These are phyloP conservation scores for Rhizopus sp. DNA, from an alignment of 371 early-diverging fungal genomes.

Conservation along the genomic window DNA sequence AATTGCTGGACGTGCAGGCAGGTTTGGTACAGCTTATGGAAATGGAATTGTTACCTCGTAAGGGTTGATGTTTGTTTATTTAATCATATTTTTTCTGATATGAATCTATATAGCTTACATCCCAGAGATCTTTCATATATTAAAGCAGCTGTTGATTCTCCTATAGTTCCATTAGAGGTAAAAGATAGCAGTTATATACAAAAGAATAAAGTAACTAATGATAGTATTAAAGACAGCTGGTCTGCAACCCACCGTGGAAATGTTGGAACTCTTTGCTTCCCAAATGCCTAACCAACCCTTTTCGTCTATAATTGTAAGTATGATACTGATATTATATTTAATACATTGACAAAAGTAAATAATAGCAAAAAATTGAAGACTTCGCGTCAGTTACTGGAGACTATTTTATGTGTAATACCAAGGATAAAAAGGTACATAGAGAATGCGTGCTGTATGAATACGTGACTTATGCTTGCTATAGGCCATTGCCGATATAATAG, in stretches of 20 bases:
- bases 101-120: slow-evolving; percentile 52
- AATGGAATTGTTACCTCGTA: slow-evolving; percentile 71
- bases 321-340: slow-evolving; percentile 7
- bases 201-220: neutral
- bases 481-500: slow-evolving; percentile 66
- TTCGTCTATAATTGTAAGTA: slow-evolving; percentile 61
- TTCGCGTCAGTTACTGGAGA: slow-evolving; percentile 65
- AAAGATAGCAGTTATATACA: neutral
- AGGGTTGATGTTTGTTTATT: slow-evolving; percentile 28
- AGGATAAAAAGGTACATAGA: slow-evolving; percentile 55
- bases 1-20: slow-evolving; percentile 95
- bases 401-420: slow-evolving; percentile 81
- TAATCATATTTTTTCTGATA: slow-evolving; percentile 43
- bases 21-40: slow-evolving; percentile 72
- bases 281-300: slow-evolving; percentile 71
- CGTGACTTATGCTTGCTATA: slow-evolving; percentile 5
- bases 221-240: slow-evolving; percentile 64
- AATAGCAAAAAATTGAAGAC: slow-evolving; percentile 67
- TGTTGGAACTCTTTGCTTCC: slow-evolving; percentile 76
- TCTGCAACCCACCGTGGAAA: slow-evolving; percentile 77
- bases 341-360: neutral
- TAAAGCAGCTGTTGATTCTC: slow-evolving; percentile 30
- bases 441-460: neutral
- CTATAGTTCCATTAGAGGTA: slow-evolving; percentile 38
- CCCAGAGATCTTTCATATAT: slow-evolving; percentile 35